These are phyloP conservation scores for Lasiosphaeris hirsuta DNA, from an alignment of 495 filamentous ascomycete species.

Conservation along the genomic window DNA sequence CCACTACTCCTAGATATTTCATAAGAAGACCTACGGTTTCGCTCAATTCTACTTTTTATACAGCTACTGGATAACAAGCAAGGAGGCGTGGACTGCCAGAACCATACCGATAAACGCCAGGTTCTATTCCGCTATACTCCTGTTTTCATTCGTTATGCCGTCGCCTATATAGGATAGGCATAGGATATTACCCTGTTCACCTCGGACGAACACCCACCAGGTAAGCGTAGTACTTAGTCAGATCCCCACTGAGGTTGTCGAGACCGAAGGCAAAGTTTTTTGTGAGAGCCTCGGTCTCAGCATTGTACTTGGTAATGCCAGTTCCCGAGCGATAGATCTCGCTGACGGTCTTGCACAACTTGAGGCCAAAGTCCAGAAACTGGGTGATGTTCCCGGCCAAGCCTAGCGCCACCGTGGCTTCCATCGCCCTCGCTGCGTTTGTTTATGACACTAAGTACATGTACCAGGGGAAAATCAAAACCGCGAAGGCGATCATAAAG, in stretches of 20 bases:
- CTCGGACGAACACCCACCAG: neutral
- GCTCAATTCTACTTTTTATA: neutral
- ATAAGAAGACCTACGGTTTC: neutral
- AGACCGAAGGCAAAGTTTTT: neutral
- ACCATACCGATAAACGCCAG: too few species aligned
- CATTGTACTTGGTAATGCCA: neutral
- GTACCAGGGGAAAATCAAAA: too few species aligned
- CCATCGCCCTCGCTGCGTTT: too few species aligned
- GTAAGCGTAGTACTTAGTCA: constrained; percentile 1
- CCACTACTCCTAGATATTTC: neutral
- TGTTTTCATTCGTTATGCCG: too few species aligned
- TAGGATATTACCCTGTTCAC: too few species aligned
- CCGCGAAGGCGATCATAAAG: too few species aligned
- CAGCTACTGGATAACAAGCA: neutral
- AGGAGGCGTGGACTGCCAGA: too few species aligned
- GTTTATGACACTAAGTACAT: too few species aligned
- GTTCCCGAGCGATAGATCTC: constrained; percentile 1
- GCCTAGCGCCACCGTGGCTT: constrained; percentile 1
- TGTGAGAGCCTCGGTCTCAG: neutral
- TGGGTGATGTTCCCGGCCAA: neutral
- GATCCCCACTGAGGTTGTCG: neutral
- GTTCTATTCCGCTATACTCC: too few species aligned
- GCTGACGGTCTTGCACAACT: neutral
- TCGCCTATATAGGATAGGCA: too few species aligned
- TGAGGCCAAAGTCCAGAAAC: constrained; percentile 2